These are phyloP conservation scores for Chlorella sp. DNA, from an alignment of 139 green algal species.

Conservation along the genomic window DNA sequence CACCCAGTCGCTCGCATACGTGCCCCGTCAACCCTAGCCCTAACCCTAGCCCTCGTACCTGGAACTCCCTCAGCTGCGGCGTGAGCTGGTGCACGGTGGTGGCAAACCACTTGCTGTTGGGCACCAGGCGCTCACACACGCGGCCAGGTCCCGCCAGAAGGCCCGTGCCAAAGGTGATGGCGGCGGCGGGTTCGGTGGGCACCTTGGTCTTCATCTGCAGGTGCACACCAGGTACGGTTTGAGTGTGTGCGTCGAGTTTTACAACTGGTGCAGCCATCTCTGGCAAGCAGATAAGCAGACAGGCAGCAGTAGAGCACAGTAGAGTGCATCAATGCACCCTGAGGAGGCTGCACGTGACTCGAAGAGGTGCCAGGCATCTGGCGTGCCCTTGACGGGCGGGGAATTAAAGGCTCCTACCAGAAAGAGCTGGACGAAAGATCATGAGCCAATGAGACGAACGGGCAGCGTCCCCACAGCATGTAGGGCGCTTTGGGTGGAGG, in stretches of 20 bases:
- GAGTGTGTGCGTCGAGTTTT: background rate
- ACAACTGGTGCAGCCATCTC: background rate
- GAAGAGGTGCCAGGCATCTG: too few species aligned
- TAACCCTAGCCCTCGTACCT: background rate
- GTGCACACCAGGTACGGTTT: background rate
- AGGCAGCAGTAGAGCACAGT: too few species aligned
- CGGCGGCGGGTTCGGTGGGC: background rate
- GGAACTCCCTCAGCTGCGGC: background rate
- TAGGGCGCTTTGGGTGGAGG: too few species aligned
- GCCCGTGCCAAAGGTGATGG: background rate
- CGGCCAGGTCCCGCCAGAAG: background rate
- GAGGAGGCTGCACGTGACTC: too few species aligned
- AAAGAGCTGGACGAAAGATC: too few species aligned
- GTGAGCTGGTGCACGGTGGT: background rate
- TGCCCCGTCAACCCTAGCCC: background rate
- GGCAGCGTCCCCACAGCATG: too few species aligned
- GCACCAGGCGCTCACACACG: background rate
- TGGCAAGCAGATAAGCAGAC: background rate
- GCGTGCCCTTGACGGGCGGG: too few species aligned
- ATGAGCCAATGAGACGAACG: too few species aligned
- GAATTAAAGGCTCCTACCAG: too few species aligned
- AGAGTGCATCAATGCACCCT: too few species aligned
- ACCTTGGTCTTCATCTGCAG: background rate
- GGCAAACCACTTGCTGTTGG: background rate
- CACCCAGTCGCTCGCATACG: background rate